Conservation (phyloP, 2,329 filamentous ascomycete species). For the Aspergillus ochraceus region DNA sequence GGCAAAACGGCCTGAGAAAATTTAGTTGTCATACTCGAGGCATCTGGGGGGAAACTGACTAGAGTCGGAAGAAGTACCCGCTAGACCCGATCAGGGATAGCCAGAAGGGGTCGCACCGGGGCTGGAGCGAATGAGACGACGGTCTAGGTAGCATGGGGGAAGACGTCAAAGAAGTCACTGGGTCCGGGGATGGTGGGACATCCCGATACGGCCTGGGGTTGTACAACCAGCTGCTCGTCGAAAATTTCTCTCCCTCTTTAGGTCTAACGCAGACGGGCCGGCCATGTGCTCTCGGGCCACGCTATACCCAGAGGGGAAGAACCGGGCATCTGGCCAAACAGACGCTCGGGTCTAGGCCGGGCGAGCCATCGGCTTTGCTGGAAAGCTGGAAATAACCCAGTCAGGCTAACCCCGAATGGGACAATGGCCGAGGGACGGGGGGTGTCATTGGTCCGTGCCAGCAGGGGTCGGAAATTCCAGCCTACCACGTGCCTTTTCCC, state of each 20-base stretch:
- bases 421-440: background rate
- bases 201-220: background rate
- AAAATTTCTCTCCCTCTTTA: background rate
- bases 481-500: constrained; percentile 12
- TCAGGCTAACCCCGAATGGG: background rate
- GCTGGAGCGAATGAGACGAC: background rate
- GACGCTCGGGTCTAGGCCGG: constrained; percentile 25
- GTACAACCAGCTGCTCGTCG: background rate
- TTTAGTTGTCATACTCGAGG: background rate
- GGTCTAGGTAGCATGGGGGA: background rate
- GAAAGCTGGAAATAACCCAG: background rate
- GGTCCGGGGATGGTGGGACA: background rate
- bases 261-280: background rate
- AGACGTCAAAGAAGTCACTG: background rate
- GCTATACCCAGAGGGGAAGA: background rate
- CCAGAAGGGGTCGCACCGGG: background rate
- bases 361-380: constrained; percentile 5
- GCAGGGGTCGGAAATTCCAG: constrained; percentile 12
- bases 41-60: background rate
- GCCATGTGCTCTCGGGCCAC: constrained; percentile 1
- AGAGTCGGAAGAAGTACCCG: background rate
- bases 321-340: constrained; percentile 21
- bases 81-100: background rate
- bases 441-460: background rate
- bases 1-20: background rate